phyloP scores from a whole-genome alignment of 2,329 filamentous ascomycete genomes.

The Pseudogymnoascus sp. region DNA sequence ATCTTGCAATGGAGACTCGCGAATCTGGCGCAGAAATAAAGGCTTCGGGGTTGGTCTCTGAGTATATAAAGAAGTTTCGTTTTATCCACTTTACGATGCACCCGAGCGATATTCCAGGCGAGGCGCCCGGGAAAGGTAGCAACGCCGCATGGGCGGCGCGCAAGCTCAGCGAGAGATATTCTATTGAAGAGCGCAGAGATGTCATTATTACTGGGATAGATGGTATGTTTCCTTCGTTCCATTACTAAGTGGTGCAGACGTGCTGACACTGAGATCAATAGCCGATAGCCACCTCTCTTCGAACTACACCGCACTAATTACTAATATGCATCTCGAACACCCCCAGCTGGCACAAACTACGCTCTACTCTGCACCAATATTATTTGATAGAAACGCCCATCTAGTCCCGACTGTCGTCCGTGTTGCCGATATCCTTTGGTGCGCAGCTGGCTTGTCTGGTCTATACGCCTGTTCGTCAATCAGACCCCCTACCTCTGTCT shows the following conservation, averaged over 20 bases:
- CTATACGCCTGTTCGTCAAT: constrained; percentile 57
- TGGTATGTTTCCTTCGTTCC: constrained; percentile 43
- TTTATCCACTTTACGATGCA: constrained; percentile 62
- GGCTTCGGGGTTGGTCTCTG: constrained; percentile 53
- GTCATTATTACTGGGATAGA: constrained; percentile 67
- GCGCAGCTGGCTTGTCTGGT: constrained; percentile 62
- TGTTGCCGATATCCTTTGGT: constrained; percentile 66
- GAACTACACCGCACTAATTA: constrained; percentile 60
- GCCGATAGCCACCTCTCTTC: constrained; percentile 64
- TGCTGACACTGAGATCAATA: constrained; percentile 29
- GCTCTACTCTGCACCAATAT: constrained; percentile 62
- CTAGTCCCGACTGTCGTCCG: constrained; percentile 60
- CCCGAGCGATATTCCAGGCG: constrained; percentile 56
- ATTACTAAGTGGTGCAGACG: not conserved
- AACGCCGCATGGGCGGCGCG: constrained; percentile 66
- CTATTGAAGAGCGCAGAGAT: constrained; percentile 45
- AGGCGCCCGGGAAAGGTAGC: constrained; percentile 68
- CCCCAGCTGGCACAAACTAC: constrained; percentile 55
- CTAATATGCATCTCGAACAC: constrained; percentile 53
- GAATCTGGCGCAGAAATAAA: constrained; percentile 56
- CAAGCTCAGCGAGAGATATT: constrained; percentile 56
- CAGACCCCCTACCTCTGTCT: constrained; percentile 66
- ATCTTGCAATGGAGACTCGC: constrained; percentile 65
- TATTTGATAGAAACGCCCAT: constrained; percentile 68
- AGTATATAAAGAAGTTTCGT: constrained; percentile 58